Conservation (phyloP, 2,329 filamentous ascomycete genomes). For the Mycosphaerella sp. region DNA sequence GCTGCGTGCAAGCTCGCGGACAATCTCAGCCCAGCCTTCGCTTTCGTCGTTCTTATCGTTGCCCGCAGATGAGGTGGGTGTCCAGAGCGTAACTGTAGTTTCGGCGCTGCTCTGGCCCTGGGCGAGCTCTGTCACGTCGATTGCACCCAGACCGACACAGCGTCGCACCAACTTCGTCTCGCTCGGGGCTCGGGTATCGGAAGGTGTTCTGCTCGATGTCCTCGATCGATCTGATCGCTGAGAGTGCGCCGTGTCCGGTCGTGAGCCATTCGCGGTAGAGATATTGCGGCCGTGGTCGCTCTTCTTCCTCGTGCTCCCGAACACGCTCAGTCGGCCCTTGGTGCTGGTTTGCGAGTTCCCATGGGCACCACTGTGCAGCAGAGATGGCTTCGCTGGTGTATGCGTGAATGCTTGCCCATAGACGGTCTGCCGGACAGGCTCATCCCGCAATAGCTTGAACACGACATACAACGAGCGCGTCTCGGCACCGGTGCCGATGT, state of each 20-base stretch:
- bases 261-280: slow-evolving; percentile 11
- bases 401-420: slow-evolving; percentile 21
- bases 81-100: slow-evolving; percentile 61
- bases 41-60: slow-evolving; percentile 53
- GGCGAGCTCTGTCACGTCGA: slow-evolving; percentile 58
- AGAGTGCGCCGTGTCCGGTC: slow-evolving; percentile 27
- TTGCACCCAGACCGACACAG: slow-evolving; percentile 67
- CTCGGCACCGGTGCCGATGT: slow-evolving; percentile 59
- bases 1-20: slow-evolving; percentile 67
- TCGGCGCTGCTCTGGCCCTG: slow-evolving; percentile 24
- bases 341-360: slow-evolving; percentile 23
- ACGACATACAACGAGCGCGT: slow-evolving; percentile 72
- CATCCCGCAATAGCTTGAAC: slow-evolving; percentile 65
- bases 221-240: slow-evolving; percentile 20
- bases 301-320: slow-evolving; percentile 58
- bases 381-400: slow-evolving; percentile 13
- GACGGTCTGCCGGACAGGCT: slow-evolving; percentile 34
- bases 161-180: slow-evolving; percentile 54
- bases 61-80: slow-evolving; percentile 48
- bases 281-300: slow-evolving; percentile 17
- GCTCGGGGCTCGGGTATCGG: slow-evolving; percentile 10
- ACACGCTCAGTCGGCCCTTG: slow-evolving; percentile 47
- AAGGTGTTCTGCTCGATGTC: slow-evolving; percentile 14
- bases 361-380: slow-evolving; percentile 13
- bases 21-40: slow-evolving; percentile 65